Evolutionary conservation across 75 land plant genomes (phyloP), one percentile per base, ranked within the genome.

Genomic region (Pinus albicaulis): DNA sequence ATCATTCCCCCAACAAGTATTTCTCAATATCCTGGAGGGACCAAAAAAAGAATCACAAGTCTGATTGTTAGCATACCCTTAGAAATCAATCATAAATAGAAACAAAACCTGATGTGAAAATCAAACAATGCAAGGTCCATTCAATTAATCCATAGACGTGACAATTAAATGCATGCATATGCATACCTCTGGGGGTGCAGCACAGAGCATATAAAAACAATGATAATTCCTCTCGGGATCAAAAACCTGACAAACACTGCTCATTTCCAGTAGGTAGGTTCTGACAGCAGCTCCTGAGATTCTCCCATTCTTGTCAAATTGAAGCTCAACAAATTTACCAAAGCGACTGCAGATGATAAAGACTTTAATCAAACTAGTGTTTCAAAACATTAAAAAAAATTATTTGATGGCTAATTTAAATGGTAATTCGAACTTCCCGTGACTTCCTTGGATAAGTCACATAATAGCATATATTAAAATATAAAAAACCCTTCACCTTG

Each of bases 111-210:
- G 59, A 41, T 6, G 59, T 22, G 76, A 10, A 72, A 52, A 23
- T 28, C 20, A 34, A 38, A 1, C 7, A 59, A 76, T 75, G 20
- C 12, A 16, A 1, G 31, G 31, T 52, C 20, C 41, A 41, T 48
- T 23, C 59, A 17, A 74, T 19, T 31, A 7, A 7, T 61, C 26
- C 22, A 2, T 17, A 38, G 17, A 66, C 8, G 6, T 17, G 1
- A 34, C 1, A 14, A 31, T 16, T 17, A 36, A 44, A 44, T 44
- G 8, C 48, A 44, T 44, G 48, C 48, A 7, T 44, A 44, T 6
- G 24, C 38, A 57, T 82, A 91, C 94, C 92, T 90, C 95, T 56
- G 80, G 80, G 44, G 94, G 93, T 72, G 80, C 77, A 16, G 80
- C 80, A 84, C 86, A 84, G 15, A 84, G 75, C 65, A 81, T 83